phyloP scores from a whole-genome alignment of 1,139 yeast species.

The Torulaspora pretoriensis region DNA sequence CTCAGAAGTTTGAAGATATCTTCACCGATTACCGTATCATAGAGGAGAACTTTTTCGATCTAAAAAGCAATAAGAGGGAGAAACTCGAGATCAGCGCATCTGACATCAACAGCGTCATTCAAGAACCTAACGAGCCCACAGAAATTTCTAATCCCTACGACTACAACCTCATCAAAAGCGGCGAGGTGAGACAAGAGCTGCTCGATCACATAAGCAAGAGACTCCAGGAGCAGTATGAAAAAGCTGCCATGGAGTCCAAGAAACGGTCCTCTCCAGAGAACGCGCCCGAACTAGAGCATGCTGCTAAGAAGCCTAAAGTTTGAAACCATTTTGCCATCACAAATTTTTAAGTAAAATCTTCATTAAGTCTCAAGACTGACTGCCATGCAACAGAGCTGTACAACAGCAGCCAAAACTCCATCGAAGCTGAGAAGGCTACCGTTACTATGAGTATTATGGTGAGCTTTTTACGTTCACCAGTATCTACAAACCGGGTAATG shows the following conservation, averaged over 20 bases:
- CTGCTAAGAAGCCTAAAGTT: constrained; percentile 18
- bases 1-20: constrained; percentile 25
- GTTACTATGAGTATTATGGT: no score
- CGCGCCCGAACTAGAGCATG: constrained; percentile 9
- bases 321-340: constrained; percentile 1
- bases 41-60: constrained; percentile 35
- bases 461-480: no score
- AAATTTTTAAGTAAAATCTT: background rate
- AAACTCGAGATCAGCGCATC: constrained; percentile 27
- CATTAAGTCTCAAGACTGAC: background rate
- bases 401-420: background rate
- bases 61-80: constrained; percentile 37
- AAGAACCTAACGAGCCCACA: constrained; percentile 22
- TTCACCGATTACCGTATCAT: constrained; percentile 32
- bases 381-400: background rate
- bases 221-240: constrained; percentile 26
- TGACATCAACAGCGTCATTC: constrained; percentile 25
- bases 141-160: constrained; percentile 20
- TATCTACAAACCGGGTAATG: no score
- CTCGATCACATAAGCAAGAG: constrained; percentile 31
- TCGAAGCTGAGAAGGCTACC: background rate
- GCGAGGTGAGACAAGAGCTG: constrained; percentile 32
- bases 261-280: constrained; percentile 21
- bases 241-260: constrained; percentile 22
- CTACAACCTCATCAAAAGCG: constrained; percentile 29